Base-by-base conservation (phyloP, 225 moss, liverwort and hornwort species). In the Antitrichia curtipendula region DNA sequence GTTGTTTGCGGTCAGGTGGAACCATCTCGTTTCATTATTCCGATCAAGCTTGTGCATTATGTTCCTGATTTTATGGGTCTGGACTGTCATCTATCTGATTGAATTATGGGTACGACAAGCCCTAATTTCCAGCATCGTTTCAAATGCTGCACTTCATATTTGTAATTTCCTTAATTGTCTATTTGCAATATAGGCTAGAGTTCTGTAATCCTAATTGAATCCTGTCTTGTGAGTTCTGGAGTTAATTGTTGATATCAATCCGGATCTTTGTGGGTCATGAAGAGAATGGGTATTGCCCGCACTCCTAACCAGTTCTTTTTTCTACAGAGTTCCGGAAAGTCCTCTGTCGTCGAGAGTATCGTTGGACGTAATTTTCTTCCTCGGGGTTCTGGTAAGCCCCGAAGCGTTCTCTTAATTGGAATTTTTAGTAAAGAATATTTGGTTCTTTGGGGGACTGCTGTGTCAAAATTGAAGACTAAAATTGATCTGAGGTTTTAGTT, bases 1-100 rank as follows among this genome's bases (percentile, higher is more conserved):
- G 96, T 95, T 53, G 96, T 94, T 20, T 96, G 96, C 90, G 95
- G 94, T 43, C 98, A 98, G 96, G 96, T 96, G 40, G 52, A 84
- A 84, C 40, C 40, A 61, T 80, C 40, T 50, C 31, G 36, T 32
- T 70, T 57, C 20, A 23, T 65, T 18, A 22, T 31, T 85, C 52
- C 13, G 66, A 69, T 60, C 75, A 50, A 74, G 32, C 28, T 61
- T 61, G n/a, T 84, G 71, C 45, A 59, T 59, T 50, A 28, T 80
- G 43, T 45, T 87, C 10, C 45, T 76, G 54, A 40, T 31, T 53
- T 85, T 68, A 14, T 68, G 38, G 53, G 25, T 68, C 53, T 68
- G 40, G 68, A 45, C 21, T n/a, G 24, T 24, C 54, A 60, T 23
- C 23, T 16, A 32, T 78, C 5, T 59, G 68, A 69, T 54, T 68